Conservation (phyloP, 805 yeast genomes). For the Wickerhamomyces canadensis region DNA sequence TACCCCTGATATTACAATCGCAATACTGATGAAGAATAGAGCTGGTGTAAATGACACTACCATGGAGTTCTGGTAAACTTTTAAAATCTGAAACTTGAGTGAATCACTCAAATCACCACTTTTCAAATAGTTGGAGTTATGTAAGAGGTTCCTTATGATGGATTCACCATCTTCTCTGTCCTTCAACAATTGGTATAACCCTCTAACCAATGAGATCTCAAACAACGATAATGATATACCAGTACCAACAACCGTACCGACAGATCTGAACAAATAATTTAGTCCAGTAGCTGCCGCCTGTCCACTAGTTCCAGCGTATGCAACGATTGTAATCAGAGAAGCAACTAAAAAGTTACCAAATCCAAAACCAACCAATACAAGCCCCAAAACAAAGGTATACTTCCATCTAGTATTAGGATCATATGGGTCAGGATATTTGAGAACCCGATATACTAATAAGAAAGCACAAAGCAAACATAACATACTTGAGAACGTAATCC, state of each 20-base stretch:
- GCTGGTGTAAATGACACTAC: background rate
- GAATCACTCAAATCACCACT: background rate
- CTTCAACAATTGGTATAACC: constrained; percentile 9
- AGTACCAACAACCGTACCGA: constrained; percentile 29
- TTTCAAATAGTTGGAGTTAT: constrained; percentile 1
- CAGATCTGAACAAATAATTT: constrained; percentile 36
- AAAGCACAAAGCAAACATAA: constrained; percentile 5
- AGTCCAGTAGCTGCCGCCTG: constrained; percentile 39
- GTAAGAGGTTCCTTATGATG: background rate
- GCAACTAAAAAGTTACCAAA: constrained; percentile 34
- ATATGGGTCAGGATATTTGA: constrained; percentile 6
- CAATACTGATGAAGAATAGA: background rate
- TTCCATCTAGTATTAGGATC: constrained; percentile 9
- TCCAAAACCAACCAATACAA: constrained; percentile 28
- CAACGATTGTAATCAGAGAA: constrained; percentile 31
- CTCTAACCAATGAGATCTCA: constrained; percentile 7
- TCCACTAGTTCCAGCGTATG: constrained; percentile 31
- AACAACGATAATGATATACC: constrained; percentile 23
- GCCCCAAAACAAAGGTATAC: constrained; percentile 19
- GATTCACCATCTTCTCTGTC: background rate
- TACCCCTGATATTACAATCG: background rate
- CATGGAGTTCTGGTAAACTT: background rate
- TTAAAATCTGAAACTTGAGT: background rate
- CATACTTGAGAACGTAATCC: background rate
- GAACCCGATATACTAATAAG: constrained; percentile 1